Evolutionary conservation across 169 alveolate species (phyloP).

Genomic region (Cryptosporidium muris): DNA sequence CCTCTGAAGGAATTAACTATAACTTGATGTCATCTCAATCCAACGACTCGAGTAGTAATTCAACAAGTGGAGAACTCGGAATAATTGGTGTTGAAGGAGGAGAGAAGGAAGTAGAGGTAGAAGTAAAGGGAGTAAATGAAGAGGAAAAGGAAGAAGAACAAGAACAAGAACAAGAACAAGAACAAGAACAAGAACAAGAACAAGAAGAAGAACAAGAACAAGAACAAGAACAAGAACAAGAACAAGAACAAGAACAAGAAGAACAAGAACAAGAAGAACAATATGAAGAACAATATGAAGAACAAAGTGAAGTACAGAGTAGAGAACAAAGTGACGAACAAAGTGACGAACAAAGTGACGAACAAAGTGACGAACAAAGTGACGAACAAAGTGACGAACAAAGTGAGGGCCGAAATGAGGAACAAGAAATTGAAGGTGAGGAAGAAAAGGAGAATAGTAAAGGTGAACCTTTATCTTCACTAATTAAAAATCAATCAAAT

Average conservation of each 20-base stretch:
- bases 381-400: no score
- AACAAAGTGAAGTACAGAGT: no score
- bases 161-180: neutral
- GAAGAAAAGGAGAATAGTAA: no score
- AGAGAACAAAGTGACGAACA: no score
- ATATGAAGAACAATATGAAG: no score
- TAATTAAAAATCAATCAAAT: no score
- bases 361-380: no score
- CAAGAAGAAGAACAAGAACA: neutral
- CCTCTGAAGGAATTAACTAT: neutral
- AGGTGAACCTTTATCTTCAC: no score
- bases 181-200: neutral
- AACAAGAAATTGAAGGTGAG: no score
- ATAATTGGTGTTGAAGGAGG: neutral
- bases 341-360: no score
- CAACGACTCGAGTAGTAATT: neutral
- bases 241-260: slow-evolving; percentile 1
- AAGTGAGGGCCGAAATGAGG: no score
- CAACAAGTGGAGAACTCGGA: neutral
- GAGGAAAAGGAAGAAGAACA: neutral
- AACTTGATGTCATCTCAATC: neutral
- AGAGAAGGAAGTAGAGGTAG: neutral
- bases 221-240: neutral
- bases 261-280: neutral
- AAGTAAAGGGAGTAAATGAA: neutral